Percentiles rank a stretch among this genome's conserved stretches.
These are phyloP conservation scores for Ceratobasidium sp. DNA, from an alignment of 1,284 basidiomycete species.

Conservation along the genomic window DNA sequence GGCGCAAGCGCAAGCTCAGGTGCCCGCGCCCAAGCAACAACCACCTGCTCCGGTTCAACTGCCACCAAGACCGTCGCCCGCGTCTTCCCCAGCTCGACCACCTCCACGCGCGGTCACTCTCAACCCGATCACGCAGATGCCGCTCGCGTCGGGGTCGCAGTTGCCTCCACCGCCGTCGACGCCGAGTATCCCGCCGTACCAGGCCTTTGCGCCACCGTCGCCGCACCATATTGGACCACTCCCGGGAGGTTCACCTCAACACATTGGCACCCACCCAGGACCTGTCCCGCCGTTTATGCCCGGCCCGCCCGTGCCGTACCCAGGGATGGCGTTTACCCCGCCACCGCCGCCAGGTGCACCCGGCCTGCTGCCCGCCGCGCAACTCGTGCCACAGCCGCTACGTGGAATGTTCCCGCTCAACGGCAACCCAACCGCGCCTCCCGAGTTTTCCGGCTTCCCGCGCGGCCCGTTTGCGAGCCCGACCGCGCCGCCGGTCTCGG, in stretches of 20 bases:
- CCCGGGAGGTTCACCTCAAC: conserved; percentile 29
- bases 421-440: conserved; percentile 19
- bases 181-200: conserved; percentile 15
- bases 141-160: conserved; percentile 34
- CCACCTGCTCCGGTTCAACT: conserved; percentile 25
- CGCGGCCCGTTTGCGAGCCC: conserved; percentile 38
- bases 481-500: conserved; percentile 13
- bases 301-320: conserved; percentile 34
- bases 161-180: conserved; percentile 30
- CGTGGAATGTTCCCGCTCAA: conserved; percentile 38
- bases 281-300: conserved; percentile 36
- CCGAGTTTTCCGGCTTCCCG: conserved; percentile 32
- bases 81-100: conserved; percentile 41
- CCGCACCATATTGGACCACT: conserved; percentile 20
- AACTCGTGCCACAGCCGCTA: conserved; percentile 27
- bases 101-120: conserved; percentile 33
- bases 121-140: conserved; percentile 34
- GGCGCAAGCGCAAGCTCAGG: conserved; percentile 2
- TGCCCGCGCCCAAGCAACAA: neutral
- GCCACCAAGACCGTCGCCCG: conserved; percentile 29
- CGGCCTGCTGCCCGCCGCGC: conserved; percentile 32
- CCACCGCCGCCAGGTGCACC: conserved; percentile 32
- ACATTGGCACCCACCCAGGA: conserved; percentile 8
- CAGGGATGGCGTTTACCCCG: conserved; percentile 35
- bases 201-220: conserved; percentile 25